Evolutionary conservation across 176 grass and related monocot species (phyloP), one percentile per base, ranked within the genome.

Genomic region (Zoysia japonica): DNA sequence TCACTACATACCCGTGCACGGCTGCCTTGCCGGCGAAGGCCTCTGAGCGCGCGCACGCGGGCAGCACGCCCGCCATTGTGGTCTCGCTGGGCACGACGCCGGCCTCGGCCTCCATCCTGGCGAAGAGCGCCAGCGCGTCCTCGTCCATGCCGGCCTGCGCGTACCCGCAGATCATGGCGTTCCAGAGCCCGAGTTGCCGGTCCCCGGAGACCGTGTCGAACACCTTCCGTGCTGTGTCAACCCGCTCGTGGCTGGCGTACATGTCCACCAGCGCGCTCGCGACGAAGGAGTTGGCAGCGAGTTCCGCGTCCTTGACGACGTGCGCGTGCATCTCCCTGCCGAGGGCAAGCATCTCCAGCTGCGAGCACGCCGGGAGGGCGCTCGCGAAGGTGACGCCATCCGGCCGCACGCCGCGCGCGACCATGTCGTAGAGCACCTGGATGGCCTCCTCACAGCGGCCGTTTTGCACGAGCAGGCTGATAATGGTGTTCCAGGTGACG

Each of bases 121-220:
- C 47, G 72, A 97, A 97, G 38, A 97, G 86, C 10, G 71, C 35
- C 38, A 97, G 56, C 1, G 95, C 89, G 40, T 92, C 92, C 56
- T 87, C 87, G 46, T 97, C 92, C 64, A 94, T 74, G 28, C 87
- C 88, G 47, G 87, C 91, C 82, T 92, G 91, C 71, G 88, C 91
- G 68, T 94, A 97, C 37, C 95, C 89, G 4, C 91, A 94, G 79
- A 97, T 81, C 92, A 97, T 94, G 15, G 95, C 92, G 83, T 97
- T 97, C 95, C 95, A 97, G 40, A 94, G 59, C 43, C 87, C 94
- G 36, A 92, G 87, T 76, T 88, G 89, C 47, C 84, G 63, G 9
- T 68, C 61, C 0, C 73, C 44, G 8, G 38, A 44, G 10, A 92
- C 78, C 73, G 76, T 65, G 77, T 92, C 89, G 49, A 94, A 97